These are phyloP conservation scores for Fusarium brevicatenulatum DNA, from an alignment of 2,329 filamentous ascomycete genomes.

Conservation along the genomic window DNA sequence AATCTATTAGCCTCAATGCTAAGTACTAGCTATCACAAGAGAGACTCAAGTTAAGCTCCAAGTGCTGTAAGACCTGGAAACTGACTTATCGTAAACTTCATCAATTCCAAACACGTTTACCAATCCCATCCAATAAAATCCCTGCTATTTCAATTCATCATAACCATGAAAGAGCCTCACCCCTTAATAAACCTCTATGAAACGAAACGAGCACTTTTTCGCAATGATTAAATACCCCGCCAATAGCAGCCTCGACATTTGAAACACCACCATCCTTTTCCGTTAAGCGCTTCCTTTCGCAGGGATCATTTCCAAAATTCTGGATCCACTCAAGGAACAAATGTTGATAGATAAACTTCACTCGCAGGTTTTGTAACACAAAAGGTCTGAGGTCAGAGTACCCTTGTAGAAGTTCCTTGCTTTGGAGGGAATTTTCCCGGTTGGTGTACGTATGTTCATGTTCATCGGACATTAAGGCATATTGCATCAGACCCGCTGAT, in stretches of 20 bases:
- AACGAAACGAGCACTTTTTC: slow-evolving; percentile 24
- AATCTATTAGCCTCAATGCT: no score
- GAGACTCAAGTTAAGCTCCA: no score
- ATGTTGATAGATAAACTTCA: no score
- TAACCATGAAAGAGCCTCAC: neutral
- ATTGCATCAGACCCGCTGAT: neutral
- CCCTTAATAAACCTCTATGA: slow-evolving; percentile 21
- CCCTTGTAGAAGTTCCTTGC: neutral
- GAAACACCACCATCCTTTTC: slow-evolving; percentile 19
- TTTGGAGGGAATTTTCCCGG: neutral
- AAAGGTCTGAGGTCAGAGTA: neutral
- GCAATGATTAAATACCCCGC: slow-evolving; percentile 12
- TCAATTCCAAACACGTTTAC: neutral
- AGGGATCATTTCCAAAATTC: slow-evolving; percentile 1
- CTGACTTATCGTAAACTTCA: neutral
- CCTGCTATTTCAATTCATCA: neutral
- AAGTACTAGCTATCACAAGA: no score
- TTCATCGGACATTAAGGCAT: slow-evolving; percentile 31
- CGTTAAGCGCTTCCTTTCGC: slow-evolving; percentile 21
- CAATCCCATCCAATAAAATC: neutral
- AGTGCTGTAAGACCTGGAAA: neutral
- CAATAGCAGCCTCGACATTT: slow-evolving; percentile 32
- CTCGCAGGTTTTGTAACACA: slow-evolving; percentile 11
- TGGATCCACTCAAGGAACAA: slow-evolving; percentile 2
- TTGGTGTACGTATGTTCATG: neutral